These are phyloP conservation scores for Stagonosporopsis rhizophila DNA, from an alignment of 2,329 filamentous ascomycete species.

Conservation along the genomic window DNA sequence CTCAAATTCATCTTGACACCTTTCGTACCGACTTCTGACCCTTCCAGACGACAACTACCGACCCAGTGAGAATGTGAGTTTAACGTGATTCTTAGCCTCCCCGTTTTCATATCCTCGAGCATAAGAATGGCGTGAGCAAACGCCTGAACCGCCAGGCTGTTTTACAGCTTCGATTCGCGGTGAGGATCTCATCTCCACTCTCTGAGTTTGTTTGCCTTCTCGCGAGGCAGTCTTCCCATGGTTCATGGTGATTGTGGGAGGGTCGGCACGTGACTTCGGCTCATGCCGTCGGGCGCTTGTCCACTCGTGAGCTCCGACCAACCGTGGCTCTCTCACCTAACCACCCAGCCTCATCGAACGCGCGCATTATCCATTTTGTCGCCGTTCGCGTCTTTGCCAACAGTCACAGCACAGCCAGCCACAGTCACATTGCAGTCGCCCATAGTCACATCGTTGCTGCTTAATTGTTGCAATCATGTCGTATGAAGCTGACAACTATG, in stretches of 20 bases:
- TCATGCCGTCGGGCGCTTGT: slow-evolving; percentile 22
- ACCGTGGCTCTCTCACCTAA: slow-evolving; percentile 31
- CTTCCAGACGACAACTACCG: slow-evolving; percentile 37
- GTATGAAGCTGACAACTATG: slow-evolving; percentile 49
- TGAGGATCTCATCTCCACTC: not conserved
- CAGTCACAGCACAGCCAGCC: slow-evolving; percentile 16
- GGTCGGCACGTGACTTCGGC: slow-evolving; percentile 21
- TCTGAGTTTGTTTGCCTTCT: not conserved
- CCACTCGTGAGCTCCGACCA: slow-evolving; percentile 19
- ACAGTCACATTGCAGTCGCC: slow-evolving; percentile 2
- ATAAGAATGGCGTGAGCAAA: slow-evolving; percentile 1
- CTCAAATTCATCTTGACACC: slow-evolving; percentile 24
- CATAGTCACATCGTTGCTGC: slow-evolving; percentile 20
- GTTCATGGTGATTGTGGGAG: slow-evolving; percentile 24
- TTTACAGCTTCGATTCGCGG: not conserved
- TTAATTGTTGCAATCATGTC: slow-evolving; percentile 37
- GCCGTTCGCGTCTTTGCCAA: slow-evolving; percentile 14
- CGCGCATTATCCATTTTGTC: slow-evolving; percentile 25
- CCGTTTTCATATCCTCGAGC: slow-evolving; percentile 6
- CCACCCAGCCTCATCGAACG: slow-evolving; percentile 36
- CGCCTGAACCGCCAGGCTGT: not conserved
- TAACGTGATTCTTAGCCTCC: slow-evolving; percentile 14
- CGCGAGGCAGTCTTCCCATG: not conserved
- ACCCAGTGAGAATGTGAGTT: slow-evolving; percentile 34
- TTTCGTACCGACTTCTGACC: slow-evolving; percentile 28